These are phyloP conservation scores for Penicillium rolfsii DNA, from an alignment of 2,329 filamentous ascomycete species.

Conservation along the genomic window DNA sequence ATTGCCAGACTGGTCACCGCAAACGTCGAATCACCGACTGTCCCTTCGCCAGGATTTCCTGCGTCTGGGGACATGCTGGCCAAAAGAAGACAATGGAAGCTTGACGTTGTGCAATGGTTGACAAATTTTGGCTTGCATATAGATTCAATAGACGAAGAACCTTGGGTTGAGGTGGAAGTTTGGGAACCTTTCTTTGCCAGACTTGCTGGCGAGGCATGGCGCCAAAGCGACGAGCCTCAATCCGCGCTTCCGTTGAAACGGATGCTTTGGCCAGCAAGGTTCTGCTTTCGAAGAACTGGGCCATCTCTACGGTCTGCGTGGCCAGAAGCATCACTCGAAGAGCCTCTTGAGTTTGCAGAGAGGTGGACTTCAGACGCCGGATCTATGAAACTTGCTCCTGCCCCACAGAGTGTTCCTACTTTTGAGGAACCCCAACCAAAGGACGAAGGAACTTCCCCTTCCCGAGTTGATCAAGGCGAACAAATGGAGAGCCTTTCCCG, in stretches of 20 bases:
- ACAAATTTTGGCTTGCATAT: conserved; percentile 41
- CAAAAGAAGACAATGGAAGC: conserved; percentile 42
- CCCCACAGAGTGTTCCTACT: conserved; percentile 20
- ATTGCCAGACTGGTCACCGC: conserved; percentile 40
- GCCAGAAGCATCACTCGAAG: conserved; percentile 28
- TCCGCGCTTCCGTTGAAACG: conserved; percentile 42
- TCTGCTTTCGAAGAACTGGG: conserved; percentile 46
- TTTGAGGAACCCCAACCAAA: conserved; percentile 32
- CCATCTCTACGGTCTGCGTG: conserved; percentile 23
- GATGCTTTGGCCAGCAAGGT: conserved; percentile 50
- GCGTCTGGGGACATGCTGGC: conserved; percentile 16
- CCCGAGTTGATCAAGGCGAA: conserved; percentile 33
- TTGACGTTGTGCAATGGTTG: conserved; percentile 43
- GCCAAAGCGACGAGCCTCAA: conserved; percentile 33
- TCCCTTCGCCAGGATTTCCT: conserved; percentile 28
- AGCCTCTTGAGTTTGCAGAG: conserved; percentile 50
- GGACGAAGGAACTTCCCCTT: conserved; percentile 30
- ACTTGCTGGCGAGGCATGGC: conserved; percentile 39
- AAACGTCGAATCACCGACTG: conserved; percentile 26
- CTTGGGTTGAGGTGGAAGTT: conserved; percentile 49
- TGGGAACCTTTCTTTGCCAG: conserved; percentile 45
- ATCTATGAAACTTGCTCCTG: conserved; percentile 26
- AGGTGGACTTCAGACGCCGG: conserved; percentile 42
- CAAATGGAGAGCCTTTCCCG: conserved; percentile 45
- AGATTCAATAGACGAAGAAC: conserved; percentile 36